Conservation (phyloP, 148 eudicot species). For the Vaccinium vitisidaea region DNA sequence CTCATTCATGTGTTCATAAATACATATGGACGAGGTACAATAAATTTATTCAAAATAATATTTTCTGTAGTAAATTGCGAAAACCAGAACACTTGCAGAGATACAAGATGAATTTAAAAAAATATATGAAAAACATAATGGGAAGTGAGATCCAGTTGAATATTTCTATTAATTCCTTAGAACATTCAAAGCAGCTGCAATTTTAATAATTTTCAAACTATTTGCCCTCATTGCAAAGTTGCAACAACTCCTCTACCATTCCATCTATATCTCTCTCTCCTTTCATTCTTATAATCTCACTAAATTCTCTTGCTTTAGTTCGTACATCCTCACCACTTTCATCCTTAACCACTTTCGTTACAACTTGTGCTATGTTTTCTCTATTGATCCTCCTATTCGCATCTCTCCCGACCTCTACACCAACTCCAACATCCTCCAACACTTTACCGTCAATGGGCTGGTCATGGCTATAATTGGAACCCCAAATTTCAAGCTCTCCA, state of each 20-base stretch:
- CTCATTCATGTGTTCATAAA: background rate
- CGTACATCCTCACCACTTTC: conserved; percentile 17
- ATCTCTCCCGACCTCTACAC: conserved; percentile 19
- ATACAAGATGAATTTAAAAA: no score
- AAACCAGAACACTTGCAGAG: no score
- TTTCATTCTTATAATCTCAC: conserved; percentile 6
- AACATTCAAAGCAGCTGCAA: no score
- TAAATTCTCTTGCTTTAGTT: conserved; percentile 14
- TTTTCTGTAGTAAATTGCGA: no score
- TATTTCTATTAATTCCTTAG: no score
- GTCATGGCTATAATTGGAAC: conserved; percentile 29
- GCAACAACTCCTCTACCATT: background rate
- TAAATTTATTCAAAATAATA: no score
- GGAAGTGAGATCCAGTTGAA: no score
- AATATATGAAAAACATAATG: no score
- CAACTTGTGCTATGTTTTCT: background rate
- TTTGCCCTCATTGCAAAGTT: background rate
- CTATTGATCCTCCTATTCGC: conserved; percentile 11
- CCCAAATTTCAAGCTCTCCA: conserved; percentile 24
- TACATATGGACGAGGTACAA: background rate
- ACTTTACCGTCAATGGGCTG: conserved; percentile 27
- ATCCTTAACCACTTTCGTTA: conserved; percentile 20
- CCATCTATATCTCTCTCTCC: conserved; percentile 10
- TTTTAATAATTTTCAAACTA: background rate
- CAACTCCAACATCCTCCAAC: conserved; percentile 27